These are phyloP conservation scores for Calvatia gigantea DNA, from an alignment of 768 basidiomycete genomes.

Conservation along the genomic window DNA sequence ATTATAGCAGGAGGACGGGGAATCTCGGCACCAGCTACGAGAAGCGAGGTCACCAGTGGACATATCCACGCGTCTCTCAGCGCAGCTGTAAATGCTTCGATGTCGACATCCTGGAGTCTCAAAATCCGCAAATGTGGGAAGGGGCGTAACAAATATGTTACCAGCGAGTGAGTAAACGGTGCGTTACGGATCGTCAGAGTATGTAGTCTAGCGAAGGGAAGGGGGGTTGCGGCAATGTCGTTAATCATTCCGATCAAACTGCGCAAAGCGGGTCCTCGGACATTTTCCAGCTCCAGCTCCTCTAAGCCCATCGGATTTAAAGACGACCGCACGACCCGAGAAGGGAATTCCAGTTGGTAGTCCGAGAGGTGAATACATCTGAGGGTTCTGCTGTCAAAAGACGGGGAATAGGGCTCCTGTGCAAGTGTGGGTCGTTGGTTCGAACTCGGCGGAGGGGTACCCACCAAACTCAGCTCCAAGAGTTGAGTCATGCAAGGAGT, in stretches of 20 bases:
- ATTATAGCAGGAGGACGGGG: background rate
- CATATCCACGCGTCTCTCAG: constrained; percentile 4
- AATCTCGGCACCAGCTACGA: background rate
- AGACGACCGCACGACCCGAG: background rate
- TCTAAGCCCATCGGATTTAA: constrained; percentile 1
- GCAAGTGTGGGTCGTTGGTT: background rate
- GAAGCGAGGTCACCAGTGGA: background rate
- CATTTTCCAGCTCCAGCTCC: constrained; percentile 3
- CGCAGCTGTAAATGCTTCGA: background rate
- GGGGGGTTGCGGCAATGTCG: background rate
- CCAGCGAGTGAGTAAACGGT: background rate
- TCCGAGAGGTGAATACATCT: background rate
- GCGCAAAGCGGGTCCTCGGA: background rate
- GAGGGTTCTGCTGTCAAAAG: background rate
- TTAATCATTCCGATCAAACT: background rate
- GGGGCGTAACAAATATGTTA: background rate
- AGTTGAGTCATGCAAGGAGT: constrained; percentile 5
- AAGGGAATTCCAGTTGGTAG: background rate
- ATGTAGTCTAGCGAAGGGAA: background rate
- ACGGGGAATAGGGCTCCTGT: background rate
- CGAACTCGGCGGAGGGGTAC: background rate
- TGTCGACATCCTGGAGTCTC: background rate
- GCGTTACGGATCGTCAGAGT: background rate
- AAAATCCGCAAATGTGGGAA: background rate
- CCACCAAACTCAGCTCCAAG: background rate